A percentile compares a stretch with the other conserved stretches of the same genome.
These are phyloP conservation scores for Tolypocladium ophioglossoides DNA, from an alignment of 2,329 filamentous ascomycete genomes.

Conservation along the genomic window DNA sequence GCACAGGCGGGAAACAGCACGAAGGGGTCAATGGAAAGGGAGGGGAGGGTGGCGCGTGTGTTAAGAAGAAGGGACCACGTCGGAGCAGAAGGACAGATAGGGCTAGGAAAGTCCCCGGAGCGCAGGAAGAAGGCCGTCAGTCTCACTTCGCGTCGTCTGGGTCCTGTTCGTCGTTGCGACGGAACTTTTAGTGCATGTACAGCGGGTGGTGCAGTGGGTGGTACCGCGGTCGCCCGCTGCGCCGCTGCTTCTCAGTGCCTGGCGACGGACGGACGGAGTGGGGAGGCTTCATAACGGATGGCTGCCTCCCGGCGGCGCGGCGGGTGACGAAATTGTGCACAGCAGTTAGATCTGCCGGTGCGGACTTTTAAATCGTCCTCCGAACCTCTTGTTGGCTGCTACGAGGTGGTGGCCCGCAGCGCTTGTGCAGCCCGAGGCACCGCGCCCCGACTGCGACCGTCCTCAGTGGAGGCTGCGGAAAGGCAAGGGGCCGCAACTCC, in stretches of 20 bases:
- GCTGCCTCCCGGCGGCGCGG: not conserved
- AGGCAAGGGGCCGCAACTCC: not conserved
- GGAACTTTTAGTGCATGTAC: too few relatives aligned
- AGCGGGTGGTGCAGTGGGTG: too few relatives aligned
- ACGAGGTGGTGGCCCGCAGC: not conserved
- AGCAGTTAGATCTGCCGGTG: not conserved
- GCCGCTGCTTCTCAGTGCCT: not conserved
- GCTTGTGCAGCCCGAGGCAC: not conserved
- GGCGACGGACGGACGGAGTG: not conserved
- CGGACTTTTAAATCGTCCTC: not conserved
- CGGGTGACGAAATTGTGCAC: not conserved
- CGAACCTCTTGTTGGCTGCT: not conserved
- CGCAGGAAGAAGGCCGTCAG: not conserved
- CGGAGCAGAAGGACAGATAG: not conserved
- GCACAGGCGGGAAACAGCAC: too few relatives aligned
- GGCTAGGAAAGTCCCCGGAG: not conserved
- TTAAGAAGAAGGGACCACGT: not conserved
- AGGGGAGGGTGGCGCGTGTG: not conserved
- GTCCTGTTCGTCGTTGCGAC: too few relatives aligned
- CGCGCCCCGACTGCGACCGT: not conserved
- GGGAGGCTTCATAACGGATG: not conserved
- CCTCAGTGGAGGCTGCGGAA: not conserved
- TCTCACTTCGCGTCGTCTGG: too few relatives aligned
- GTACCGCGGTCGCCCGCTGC: too few relatives aligned
- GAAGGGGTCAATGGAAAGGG: too few relatives aligned